Conservation (phyloP, 1,139 yeast species). For the Yamadazyma spencermartinsiae region DNA sequence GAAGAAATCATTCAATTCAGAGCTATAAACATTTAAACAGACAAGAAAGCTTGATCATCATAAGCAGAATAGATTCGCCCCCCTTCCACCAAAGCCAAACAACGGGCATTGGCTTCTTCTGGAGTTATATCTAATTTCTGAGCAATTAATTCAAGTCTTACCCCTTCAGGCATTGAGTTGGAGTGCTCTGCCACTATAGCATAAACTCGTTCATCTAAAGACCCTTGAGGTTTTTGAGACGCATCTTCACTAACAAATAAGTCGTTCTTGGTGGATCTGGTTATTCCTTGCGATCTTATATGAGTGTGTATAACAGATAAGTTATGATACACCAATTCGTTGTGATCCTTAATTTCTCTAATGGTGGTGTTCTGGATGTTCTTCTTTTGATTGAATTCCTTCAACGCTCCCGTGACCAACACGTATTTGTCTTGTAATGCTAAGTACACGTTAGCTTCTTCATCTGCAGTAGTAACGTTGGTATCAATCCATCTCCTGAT, state of each 20-base stretch:
- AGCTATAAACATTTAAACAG: constrained; percentile 30
- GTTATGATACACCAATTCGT: constrained; percentile 76
- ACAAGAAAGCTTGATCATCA: constrained; percentile 62
- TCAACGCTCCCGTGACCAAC: constrained; percentile 69
- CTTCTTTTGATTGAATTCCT: constrained; percentile 67
- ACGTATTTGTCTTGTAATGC: constrained; percentile 51
- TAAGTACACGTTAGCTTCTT: constrained; percentile 35
- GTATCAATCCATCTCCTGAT: constrained; percentile 72
- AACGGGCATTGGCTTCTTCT: constrained; percentile 48
- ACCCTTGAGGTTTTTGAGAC: constrained; percentile 21
- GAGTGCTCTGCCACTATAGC: constrained; percentile 53
- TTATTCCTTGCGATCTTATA: constrained; percentile 49
- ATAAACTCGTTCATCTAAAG: constrained; percentile 45
- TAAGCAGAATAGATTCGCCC: constrained; percentile 69
- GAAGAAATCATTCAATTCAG: not conserved
- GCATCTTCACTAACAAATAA: constrained; percentile 46
- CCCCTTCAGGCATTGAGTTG: constrained; percentile 69
- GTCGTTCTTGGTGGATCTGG: constrained; percentile 16
- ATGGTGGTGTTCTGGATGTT: constrained; percentile 66
- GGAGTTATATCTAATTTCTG: constrained; percentile 54
- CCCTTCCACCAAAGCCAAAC: constrained; percentile 57
- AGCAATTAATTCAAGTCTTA: constrained; percentile 60
- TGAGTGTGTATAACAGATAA: constrained; percentile 70
- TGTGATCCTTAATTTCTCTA: constrained; percentile 62
- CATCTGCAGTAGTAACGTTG: constrained; percentile 35